Conservation (phyloP, 1,284 basidiomycete species). For the Phaffia rhodozyma region DNA sequence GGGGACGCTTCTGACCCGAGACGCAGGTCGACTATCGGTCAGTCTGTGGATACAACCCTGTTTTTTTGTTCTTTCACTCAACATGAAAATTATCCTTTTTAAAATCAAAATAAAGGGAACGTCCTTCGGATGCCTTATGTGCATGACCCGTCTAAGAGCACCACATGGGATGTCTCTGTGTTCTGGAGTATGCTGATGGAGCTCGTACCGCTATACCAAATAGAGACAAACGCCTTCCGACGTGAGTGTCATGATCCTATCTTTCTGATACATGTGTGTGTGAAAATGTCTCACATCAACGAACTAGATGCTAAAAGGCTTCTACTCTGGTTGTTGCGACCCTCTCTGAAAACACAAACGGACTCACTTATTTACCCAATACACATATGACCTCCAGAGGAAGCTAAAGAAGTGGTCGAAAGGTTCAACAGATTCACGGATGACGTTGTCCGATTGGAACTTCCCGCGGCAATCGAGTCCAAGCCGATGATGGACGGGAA, state of each 20-base stretch:
- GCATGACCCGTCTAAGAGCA: slow-evolving; percentile 51
- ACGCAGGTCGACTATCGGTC: slow-evolving; percentile 52
- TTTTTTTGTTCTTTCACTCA: neutral
- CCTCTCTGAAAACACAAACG: slow-evolving; percentile 39
- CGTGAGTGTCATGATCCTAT: slow-evolving; percentile 50
- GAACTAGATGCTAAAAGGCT: too few relatives aligned
- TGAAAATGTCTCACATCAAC: too few relatives aligned
- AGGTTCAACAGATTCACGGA: slow-evolving; percentile 53
- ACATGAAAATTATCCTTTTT: neutral
- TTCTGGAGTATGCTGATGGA: slow-evolving; percentile 64
- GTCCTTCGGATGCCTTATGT: slow-evolving; percentile 53
- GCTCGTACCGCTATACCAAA: slow-evolving; percentile 42
- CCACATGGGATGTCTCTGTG: slow-evolving; percentile 57
- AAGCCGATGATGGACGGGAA: slow-evolving; percentile 65
- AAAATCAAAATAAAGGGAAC: slow-evolving; percentile 38
- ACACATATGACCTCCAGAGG: slow-evolving; percentile 31
- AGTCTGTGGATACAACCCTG: slow-evolving; percentile 20
- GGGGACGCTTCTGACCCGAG: slow-evolving; percentile 36
- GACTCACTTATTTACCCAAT: neutral
- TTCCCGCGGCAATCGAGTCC: slow-evolving; percentile 51
- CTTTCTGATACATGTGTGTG: slow-evolving; percentile 48
- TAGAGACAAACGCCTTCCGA: neutral
- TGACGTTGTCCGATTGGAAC: slow-evolving; percentile 49
- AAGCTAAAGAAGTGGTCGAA: slow-evolving; percentile 43
- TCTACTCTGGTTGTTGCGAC: slow-evolving; percentile 44